Conservation (phyloP, 2,329 filamentous ascomycete species). For the Cercospora beticola region DNA sequence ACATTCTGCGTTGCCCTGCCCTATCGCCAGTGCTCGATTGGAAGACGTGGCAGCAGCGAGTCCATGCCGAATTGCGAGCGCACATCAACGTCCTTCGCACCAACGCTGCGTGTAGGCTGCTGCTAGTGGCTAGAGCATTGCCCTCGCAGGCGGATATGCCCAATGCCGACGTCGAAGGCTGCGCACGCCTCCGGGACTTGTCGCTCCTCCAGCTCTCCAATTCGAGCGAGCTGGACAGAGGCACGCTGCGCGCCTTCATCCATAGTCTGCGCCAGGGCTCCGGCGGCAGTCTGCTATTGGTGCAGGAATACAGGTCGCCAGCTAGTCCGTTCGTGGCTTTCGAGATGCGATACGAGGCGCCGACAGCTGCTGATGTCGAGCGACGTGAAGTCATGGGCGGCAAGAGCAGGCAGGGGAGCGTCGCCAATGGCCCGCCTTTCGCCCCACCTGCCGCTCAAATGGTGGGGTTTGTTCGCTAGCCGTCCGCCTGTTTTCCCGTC, state of each 20-base stretch:
- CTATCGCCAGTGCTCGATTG: background rate
- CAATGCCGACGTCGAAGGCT: background rate
- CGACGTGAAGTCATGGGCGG: background rate
- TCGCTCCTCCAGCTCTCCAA: background rate
- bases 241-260: background rate
- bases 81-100: background rate
- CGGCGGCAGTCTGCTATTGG: background rate
- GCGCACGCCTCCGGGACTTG: background rate
- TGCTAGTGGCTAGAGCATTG: background rate
- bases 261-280: background rate
- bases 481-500: background rate
- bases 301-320: background rate
- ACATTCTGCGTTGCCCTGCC: background rate
- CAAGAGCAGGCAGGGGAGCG: background rate
- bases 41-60: background rate
- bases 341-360: background rate
- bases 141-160: background rate
- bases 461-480: background rate
- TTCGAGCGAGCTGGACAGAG: background rate
- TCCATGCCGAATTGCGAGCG: background rate
- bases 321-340: background rate
- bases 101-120: background rate
- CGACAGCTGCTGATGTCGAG: background rate
- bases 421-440: background rate
- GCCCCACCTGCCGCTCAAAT: background rate